Evolutionary conservation across 257 asterid species (phyloP).

Genomic region (Forsythia suspensa): DNA sequence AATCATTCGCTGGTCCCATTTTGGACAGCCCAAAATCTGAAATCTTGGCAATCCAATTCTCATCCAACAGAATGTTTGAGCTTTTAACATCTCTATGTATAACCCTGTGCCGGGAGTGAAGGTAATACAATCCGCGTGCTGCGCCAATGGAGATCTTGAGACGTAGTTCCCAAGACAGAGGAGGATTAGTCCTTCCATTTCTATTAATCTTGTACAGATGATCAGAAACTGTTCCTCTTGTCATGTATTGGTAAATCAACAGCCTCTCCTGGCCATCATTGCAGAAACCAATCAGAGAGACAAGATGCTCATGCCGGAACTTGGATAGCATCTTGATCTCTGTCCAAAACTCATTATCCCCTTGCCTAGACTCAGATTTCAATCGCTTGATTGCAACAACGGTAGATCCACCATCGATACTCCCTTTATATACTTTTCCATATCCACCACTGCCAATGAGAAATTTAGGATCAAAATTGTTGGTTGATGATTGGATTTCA

Average conservation of each 20-base stretch:
- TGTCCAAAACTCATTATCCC: slow-evolving; percentile 55
- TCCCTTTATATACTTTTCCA: slow-evolving; percentile 68
- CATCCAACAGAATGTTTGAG: slow-evolving; percentile 71
- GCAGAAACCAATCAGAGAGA: slow-evolving; percentile 70
- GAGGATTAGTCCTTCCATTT: slow-evolving; percentile 29
- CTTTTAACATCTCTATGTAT: slow-evolving; percentile 79
- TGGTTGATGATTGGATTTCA: slow-evolving; percentile 52
- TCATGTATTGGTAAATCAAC: slow-evolving; percentile 61
- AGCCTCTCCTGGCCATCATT: slow-evolving; percentile 54
- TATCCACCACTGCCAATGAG: slow-evolving; percentile 72
- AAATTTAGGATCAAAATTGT: slow-evolving; percentile 42
- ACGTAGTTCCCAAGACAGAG: slow-evolving; percentile 62
- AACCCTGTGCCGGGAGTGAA: slow-evolving; percentile 59
- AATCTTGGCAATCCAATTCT: slow-evolving; percentile 65
- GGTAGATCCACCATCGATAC: slow-evolving; percentile 45
- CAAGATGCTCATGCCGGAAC: slow-evolving; percentile 55
- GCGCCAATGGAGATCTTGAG: slow-evolving; percentile 66
- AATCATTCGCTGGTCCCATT: slow-evolving; percentile 58
- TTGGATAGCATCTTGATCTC: slow-evolving; percentile 67
- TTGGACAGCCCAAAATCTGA: slow-evolving; percentile 79
- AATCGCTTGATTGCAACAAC: slow-evolving; percentile 57
- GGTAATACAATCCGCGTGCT: slow-evolving; percentile 67
- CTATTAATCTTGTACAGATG: slow-evolving; percentile 52
- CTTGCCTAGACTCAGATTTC: slow-evolving; percentile 54
- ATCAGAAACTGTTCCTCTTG: slow-evolving; percentile 52